phyloP scores from a whole-genome alignment of 495 filamentous ascomycete species.

The Podospora didyma region DNA sequence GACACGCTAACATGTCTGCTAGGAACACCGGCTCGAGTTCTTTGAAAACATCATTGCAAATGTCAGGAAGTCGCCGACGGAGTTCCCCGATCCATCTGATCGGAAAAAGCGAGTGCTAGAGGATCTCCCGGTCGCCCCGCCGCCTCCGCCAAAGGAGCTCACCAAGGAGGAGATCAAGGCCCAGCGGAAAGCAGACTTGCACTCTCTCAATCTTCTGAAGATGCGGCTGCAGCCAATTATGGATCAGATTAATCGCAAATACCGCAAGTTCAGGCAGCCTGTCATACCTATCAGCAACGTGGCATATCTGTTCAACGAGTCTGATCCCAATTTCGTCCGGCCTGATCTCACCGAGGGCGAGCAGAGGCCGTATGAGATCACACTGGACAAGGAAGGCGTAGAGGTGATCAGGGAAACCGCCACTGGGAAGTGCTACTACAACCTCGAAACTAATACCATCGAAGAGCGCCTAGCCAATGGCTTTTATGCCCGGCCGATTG shows the following conservation, averaged over 20 bases:
- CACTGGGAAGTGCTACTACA: conserved; percentile 85
- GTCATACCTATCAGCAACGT: conserved; percentile 70
- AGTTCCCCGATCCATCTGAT: conserved; percentile 80
- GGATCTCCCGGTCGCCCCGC: conserved; percentile 68
- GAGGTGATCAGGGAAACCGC: conserved; percentile 63
- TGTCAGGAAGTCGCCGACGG: conserved; percentile 68
- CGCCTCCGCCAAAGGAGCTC: conserved; percentile 55
- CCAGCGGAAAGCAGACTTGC: conserved; percentile 75
- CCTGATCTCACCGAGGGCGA: conserved; percentile 66
- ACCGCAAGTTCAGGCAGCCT: conserved; percentile 77
- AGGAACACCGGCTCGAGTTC: conserved; percentile 67
- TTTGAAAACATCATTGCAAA: conserved; percentile 70
- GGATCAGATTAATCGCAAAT: conserved; percentile 84
- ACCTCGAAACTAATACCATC: conserved; percentile 87
- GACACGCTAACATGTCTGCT: conserved; percentile 27
- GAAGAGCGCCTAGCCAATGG: conserved; percentile 93
- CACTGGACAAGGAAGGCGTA: conserved; percentile 68
- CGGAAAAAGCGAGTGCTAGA: conserved; percentile 83
- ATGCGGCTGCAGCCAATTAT: conserved; percentile 85
- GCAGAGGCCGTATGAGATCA: conserved; percentile 69
- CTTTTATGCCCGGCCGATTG: conserved; percentile 82
- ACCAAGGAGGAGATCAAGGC: conserved; percentile 76
- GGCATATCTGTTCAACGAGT: conserved; percentile 75
- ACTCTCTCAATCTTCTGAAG: conserved; percentile 79
- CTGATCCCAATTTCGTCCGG: conserved; percentile 73